Evolutionary conservation across 2,329 filamentous ascomycete species (phyloP).

Genomic region (Apiospora phragmitis): DNA sequence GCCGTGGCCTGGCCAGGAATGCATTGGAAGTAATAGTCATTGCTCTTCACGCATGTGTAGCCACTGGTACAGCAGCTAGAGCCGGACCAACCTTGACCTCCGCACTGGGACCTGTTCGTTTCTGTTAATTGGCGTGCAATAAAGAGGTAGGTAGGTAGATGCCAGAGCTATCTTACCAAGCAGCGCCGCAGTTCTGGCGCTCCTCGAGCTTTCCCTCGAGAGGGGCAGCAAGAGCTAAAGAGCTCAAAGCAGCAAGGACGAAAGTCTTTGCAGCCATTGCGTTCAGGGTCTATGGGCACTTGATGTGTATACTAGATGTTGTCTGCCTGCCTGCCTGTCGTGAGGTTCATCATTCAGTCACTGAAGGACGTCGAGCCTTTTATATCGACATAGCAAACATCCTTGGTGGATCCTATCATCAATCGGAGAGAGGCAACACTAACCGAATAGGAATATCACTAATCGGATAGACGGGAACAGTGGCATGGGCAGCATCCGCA

Average conservation of each 20-base stretch:
- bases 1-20: slow-evolving; percentile 24
- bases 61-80: slow-evolving; percentile 45
- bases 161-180: slow-evolving; percentile 29
- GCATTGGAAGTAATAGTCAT: slow-evolving; percentile 41
- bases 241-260: slow-evolving; percentile 37
- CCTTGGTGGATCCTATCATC: neutral
- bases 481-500: neutral
- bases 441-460: neutral
- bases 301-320: neutral
- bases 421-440: neutral
- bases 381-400: neutral
- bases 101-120: slow-evolving; percentile 39
- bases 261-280: slow-evolving; percentile 30
- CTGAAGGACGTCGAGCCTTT: neutral
- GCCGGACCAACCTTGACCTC: slow-evolving; percentile 45
- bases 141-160: too few species aligned
- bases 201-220: slow-evolving; percentile 43
- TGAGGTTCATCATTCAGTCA: neutral
- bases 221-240: slow-evolving; percentile 40
- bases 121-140: slow-evolving; percentile 10
- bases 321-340: neutral
- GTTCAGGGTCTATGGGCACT: slow-evolving; percentile 3
- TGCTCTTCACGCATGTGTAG: slow-evolving; percentile 35
- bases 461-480: neutral
- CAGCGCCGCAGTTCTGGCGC: slow-evolving; percentile 37